Evolutionary conservation across 148 eudicot genomes (phyloP).

Genomic region (Dysphania ambrosioides): DNA sequence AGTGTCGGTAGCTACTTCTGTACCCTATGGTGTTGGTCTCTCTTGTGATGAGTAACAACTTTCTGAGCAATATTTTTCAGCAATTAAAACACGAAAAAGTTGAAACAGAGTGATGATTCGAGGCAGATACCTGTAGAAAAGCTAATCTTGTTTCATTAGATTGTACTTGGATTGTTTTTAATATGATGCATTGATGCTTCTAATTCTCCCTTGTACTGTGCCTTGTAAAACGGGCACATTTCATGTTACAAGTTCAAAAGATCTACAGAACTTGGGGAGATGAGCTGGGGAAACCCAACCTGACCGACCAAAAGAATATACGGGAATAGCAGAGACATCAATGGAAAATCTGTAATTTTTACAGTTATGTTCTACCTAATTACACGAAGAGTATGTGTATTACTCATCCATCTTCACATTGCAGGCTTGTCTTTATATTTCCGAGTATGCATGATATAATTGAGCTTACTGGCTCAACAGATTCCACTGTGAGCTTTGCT

Average conservation of each 20-base stretch:
- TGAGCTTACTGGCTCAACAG: conserved; percentile 67
- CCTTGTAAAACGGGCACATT: conserved; percentile 12
- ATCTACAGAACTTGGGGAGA: conserved; percentile 26
- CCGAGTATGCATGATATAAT: conserved; percentile 60
- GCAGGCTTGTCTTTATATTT: conserved; percentile 70
- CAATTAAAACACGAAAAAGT: no score
- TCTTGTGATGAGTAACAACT: not conserved
- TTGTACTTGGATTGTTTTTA: not conserved
- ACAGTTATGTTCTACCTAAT: conserved; percentile 24
- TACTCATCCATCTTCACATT: conserved; percentile 68
- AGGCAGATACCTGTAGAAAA: not conserved
- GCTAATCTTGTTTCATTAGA: not conserved
- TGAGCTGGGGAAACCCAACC: not conserved
- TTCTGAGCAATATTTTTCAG: no score
- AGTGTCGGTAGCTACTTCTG: not conserved
- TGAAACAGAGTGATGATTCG: not conserved
- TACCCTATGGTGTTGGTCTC: not conserved
- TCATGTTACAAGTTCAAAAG: conserved; percentile 16
- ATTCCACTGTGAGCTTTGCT: conserved; percentile 54
- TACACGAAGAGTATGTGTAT: not conserved
- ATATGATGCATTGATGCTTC: conserved; percentile 17
- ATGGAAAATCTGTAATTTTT: conserved; percentile 11
- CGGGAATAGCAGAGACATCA: conserved; percentile 13
- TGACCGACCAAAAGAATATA: conserved; percentile 11
- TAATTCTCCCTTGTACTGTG: conserved; percentile 7